Evolutionary conservation across 148 eudicot species (phyloP), one percentile per base, ranked within the genome.

Genomic region (Spergularia marina): DNA sequence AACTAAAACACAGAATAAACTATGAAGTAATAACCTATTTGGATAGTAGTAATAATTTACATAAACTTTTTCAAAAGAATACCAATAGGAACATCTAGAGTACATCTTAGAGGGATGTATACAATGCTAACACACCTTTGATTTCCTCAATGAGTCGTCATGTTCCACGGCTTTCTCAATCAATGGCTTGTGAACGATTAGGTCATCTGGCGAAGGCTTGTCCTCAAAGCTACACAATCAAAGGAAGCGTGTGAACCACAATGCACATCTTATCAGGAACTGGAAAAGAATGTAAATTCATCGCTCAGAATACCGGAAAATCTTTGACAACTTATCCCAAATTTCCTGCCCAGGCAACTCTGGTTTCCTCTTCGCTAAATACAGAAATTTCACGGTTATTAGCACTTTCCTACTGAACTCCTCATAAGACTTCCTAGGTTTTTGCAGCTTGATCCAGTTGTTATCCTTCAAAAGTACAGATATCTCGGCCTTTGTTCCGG

Each of bases 401-500:
- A 87, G 83, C 68, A 86, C 75, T 7, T 92, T 76, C 68, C 98
- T 87, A 67, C 89, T 79, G 15, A 71, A 77, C n/a, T 66, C 71
- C 81, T 83, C 83, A 65, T 56, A 94, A 78, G 85, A 72, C 77
- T 86, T 87, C 70, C 88, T 86, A 20, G 97, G 91, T 63, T 87
- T 89, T 65, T 86, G 84, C 74, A 94, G 89, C 73, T 85, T 89
- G 71, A 91, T 85, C 98, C 98, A 94, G 58, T 82, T 59, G 30
- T 90, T 85, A 11, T 87, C 87, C 73, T 78, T 85, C 2, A 85
- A 82, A 21, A 91, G 85, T 65, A 91, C 98, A 6, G 83, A 89
- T 61, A 91, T 85, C 82, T 85, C 91, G 2, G 93, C 91, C 74
- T 75, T 85, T 67, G 60, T 34, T 40, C 71, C 71, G 5, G 87